Percentiles rank a stretch among this genome's conserved stretches.
These are phyloP conservation scores for Forsythia suspensa DNA, from an alignment of 257 asterid species.

Conservation along the genomic window DNA sequence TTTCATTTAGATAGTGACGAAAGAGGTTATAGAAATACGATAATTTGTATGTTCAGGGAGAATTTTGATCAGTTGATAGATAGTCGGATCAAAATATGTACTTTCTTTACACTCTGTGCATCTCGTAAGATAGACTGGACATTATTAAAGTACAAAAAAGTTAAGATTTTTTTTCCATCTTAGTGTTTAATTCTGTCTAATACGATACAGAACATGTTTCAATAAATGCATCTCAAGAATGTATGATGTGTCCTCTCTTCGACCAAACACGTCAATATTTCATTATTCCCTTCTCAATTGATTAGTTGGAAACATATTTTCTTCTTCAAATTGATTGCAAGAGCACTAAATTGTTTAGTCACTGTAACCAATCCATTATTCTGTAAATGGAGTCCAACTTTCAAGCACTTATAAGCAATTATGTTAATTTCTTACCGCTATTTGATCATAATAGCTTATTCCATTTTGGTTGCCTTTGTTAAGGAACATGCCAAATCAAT, in stretches of 20 bases:
- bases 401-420: neutral
- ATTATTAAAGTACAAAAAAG: neutral
- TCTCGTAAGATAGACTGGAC: neutral
- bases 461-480: no score
- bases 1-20: constrained; percentile 38
- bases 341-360: neutral
- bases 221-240: no score
- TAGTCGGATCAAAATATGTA: neutral
- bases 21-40: constrained; percentile 31
- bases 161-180: no score
- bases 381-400: constrained; percentile 3
- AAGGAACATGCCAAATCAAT: no score
- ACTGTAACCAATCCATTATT: neutral
- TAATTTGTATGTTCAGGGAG: constrained; percentile 9
- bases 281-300: neutral
- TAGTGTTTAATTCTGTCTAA: no score
- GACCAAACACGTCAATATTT: neutral
- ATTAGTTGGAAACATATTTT: neutral
- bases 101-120: neutral
- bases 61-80: neutral
- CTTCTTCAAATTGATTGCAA: neutral
- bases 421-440: neutral
- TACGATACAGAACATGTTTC: neutral
- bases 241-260: neutral
- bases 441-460: neutral